Conservation (phyloP, 169 alveolate species). For the Plasmodium chabaudi region DNA sequence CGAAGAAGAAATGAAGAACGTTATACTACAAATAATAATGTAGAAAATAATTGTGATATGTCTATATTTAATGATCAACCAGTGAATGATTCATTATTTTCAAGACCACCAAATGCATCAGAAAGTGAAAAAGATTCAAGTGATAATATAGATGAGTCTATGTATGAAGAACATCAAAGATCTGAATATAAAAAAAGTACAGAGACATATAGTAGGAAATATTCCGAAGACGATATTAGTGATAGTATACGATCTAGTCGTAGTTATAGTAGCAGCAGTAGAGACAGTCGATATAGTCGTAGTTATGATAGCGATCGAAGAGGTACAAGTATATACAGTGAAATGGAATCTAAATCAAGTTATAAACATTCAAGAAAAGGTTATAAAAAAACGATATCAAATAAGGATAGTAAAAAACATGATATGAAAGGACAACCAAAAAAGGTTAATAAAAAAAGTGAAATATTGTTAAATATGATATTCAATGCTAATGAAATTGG, state of each 20-base stretch:
- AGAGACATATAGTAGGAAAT: too few relatives aligned
- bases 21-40: conserved; percentile 6
- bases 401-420: too few relatives aligned
- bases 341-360: too few relatives aligned
- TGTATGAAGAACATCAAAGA: not conserved
- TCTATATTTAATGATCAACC: conserved; percentile 28
- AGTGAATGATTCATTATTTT: not conserved
- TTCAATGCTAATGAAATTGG: conserved; percentile 3
- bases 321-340: not conserved
- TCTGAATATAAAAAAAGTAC: too few relatives aligned
- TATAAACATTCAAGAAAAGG: too few relatives aligned
- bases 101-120: not conserved
- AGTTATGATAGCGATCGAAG: not conserved
- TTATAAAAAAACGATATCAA: too few relatives aligned
- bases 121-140: not conserved
- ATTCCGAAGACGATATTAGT: not conserved
- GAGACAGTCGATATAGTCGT: not conserved
- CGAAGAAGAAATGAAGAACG: conserved; percentile 21
- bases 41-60: conserved; percentile 12
- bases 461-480: conserved; percentile 35
- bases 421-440: too few relatives aligned
- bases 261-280: not conserved
- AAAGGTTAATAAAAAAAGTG: conserved; percentile 27
- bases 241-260: not conserved
- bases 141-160: not conserved